Conservation (phyloP, 768 basidiomycete genomes). For the Calocera viscosa region DNA sequence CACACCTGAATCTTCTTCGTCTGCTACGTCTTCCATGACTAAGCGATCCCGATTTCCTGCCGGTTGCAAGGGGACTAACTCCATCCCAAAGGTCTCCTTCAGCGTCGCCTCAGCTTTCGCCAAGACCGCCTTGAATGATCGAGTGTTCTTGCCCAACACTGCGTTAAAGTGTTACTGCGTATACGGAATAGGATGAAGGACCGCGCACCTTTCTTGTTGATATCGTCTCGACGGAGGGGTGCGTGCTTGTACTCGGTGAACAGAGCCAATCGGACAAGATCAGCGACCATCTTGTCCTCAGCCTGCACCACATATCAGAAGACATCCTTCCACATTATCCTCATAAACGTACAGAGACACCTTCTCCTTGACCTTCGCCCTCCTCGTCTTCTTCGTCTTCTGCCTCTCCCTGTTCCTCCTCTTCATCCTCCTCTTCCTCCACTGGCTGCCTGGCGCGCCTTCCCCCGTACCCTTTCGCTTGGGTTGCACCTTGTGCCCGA, state of each 20-base stretch:
- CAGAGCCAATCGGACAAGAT: slow-evolving; percentile 67
- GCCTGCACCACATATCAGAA: slow-evolving; percentile 34
- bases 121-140: slow-evolving; percentile 56
- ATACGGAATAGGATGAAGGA: background rate
- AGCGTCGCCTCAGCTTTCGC: slow-evolving; percentile 51
- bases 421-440: slow-evolving; percentile 13
- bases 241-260: slow-evolving; percentile 63
- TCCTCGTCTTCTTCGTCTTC: slow-evolving; percentile 1
- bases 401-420: slow-evolving; percentile 9
- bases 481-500: background rate
- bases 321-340: background rate
- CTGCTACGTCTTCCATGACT: slow-evolving; percentile 26
- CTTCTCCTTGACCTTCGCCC: background rate
- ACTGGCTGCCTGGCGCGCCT: background rate
- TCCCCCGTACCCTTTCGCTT: background rate
- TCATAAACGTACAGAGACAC: background rate
- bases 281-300: slow-evolving; percentile 48
- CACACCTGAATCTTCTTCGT: slow-evolving; percentile 33
- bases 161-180: background rate
- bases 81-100: slow-evolving; percentile 61
- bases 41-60: slow-evolving; percentile 45
- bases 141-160: slow-evolving; percentile 40
- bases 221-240: slow-evolving; percentile 66
- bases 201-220: slow-evolving; percentile 61
- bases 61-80: slow-evolving; percentile 63